These are phyloP conservation scores for Hypomyces rosellus DNA, from an alignment of 2,329 filamentous ascomycete species.

Conservation along the genomic window DNA sequence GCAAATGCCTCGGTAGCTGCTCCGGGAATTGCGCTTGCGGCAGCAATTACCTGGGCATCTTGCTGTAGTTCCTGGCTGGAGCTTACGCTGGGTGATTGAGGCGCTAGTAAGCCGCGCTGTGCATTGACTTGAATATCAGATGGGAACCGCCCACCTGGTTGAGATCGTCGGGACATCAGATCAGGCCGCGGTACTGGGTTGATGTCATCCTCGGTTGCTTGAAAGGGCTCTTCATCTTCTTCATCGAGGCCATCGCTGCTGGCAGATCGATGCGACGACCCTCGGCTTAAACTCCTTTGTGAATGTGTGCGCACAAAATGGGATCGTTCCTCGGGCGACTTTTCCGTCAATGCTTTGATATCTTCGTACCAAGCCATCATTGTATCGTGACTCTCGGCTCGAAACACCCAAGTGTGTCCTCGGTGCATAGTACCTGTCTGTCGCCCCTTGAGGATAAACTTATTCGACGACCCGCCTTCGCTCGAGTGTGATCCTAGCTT, in stretches of 20 bases:
- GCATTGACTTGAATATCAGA: constrained; percentile 82
- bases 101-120: constrained; percentile 71
- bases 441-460: constrained; percentile 95
- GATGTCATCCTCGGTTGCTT: constrained; percentile 39
- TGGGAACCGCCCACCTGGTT: constrained; percentile 94
- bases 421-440: constrained; percentile 92
- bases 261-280: constrained; percentile 49
- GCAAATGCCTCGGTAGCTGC: constrained; percentile 18
- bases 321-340: constrained; percentile 78
- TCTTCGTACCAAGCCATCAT: constrained; percentile 98
- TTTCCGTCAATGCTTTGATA: constrained; percentile 83
- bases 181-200: constrained; percentile 45
- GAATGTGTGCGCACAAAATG: constrained; percentile 81
- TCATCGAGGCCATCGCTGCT: constrained; percentile 78
- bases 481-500: constrained; percentile 89
- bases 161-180: constrained; percentile 58
- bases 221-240: constrained; percentile 59
- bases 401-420: constrained; percentile 66
- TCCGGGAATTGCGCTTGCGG: constrained; percentile 46
- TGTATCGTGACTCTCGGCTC: constrained; percentile 73
- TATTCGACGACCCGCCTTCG: constrained; percentile 79
- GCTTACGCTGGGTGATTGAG: constrained; percentile 74
- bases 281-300: constrained; percentile 68
- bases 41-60: constrained; percentile 55
- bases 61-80: constrained; percentile 48